Evolutionary conservation across 140 eudicot genomes (phyloP).

Genomic region (Oenanthe javanica): DNA sequence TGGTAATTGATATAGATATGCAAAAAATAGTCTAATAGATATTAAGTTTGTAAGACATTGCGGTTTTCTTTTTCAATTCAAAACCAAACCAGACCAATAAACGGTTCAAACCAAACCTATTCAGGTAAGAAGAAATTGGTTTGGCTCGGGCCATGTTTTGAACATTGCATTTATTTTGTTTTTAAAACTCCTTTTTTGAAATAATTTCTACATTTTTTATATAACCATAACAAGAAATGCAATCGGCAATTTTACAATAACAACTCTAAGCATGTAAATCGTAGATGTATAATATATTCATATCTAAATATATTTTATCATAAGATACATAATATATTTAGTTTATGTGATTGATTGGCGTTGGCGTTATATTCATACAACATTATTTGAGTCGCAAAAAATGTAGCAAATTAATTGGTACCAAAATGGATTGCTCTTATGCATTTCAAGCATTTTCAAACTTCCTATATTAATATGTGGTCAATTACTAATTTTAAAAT

Average conservation of each 20-base stretch:
- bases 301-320: too few relatives aligned
- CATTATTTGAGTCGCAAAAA: too few relatives aligned
- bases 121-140: background rate
- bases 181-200: too few relatives aligned
- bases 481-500: background rate
- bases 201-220: too few relatives aligned
- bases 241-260: too few relatives aligned
- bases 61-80: too few relatives aligned
- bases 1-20: background rate
- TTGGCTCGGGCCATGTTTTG: background rate
- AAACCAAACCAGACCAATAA: background rate
- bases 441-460: background rate
- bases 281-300: too few relatives aligned
- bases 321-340: too few relatives aligned
- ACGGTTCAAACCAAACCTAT: background rate
- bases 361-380: too few relatives aligned
- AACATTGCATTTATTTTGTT: too few relatives aligned
- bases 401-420: background rate
- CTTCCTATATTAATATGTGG: background rate
- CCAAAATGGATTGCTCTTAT: background rate
- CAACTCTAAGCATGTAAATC: too few relatives aligned
- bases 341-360: background rate
- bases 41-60: background rate
- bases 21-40: background rate
- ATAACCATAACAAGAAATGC: too few relatives aligned